phyloP scores from a whole-genome alignment of 2,329 filamentous ascomycete genomes.

The Fusarium mexicanum region DNA sequence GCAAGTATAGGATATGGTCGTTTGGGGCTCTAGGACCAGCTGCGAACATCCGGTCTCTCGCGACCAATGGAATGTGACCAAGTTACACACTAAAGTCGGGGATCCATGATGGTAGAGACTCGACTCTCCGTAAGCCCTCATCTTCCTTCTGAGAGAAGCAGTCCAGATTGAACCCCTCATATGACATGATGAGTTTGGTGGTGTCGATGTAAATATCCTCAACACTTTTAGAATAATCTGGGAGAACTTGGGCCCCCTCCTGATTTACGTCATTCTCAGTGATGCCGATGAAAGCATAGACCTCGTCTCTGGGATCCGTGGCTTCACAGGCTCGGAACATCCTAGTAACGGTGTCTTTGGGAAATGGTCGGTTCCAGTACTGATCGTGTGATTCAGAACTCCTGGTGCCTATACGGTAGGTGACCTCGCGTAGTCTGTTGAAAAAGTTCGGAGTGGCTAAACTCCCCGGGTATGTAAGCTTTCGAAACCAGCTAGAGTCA shows the following conservation, averaged over 20 bases:
- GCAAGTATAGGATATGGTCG: not conserved
- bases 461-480: too few relatives aligned
- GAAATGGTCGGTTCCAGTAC: not conserved
- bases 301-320: not conserved
- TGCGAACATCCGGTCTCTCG: too few relatives aligned
- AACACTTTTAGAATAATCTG: not conserved
- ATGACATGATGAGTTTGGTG: not conserved
- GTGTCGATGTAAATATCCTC: not conserved
- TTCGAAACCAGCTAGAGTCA: not conserved
- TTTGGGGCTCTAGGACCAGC: too few relatives aligned
- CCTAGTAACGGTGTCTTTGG: not conserved
- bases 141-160: not conserved
- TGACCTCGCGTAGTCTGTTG: fast-evolving
- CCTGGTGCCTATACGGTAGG: not conserved
- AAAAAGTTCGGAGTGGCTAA: not conserved
- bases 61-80: not conserved
- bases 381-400: fast-evolving
- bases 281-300: not conserved
- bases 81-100: not conserved
- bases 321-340: not conserved
- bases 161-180: not conserved
- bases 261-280: not conserved
- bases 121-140: not conserved
- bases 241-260: not conserved
- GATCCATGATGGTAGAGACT: not conserved